Evolutionary conservation across 2,329 filamentous ascomycete species (phyloP), one percentile per base, ranked within the genome.

Genomic region (Cladosporium sp.): DNA sequence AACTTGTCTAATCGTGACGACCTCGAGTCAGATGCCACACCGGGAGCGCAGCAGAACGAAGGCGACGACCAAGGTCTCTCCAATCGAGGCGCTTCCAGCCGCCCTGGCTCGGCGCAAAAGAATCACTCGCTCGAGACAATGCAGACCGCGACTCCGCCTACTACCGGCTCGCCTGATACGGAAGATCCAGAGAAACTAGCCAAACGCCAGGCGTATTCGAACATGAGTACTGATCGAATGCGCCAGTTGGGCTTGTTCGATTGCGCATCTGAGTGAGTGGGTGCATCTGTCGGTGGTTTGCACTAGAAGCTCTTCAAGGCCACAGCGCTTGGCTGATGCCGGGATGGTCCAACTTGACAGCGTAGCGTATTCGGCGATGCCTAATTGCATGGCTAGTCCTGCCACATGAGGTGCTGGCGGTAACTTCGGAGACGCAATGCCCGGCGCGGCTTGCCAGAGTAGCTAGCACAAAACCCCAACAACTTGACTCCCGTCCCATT

Each of bases 111-210:
- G 37, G 51, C 53, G 18, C 55, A 50, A 15, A 53, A 52, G 15
- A 53, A 56, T 20, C 50, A 56, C 47, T 55, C 56, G 17, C 54
- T 54, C 18, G 70, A 68, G 48, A 69, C 70, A 7, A 65, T 66
- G 57, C 73, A 76, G 54, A 68, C 73, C 18, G 73, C 73, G 3
- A 77, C 73, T 8, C 74, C 68, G 24, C 67, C 67, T 2, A 68
- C 66, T 1, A 68, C 65, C 3, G 64, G 63, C 48, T 66, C 64
- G n/a, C 65, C 65, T 7, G 61, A 69, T 19, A 57, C 58, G 22
- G 64, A 64, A 36, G 61, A 63, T 29, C 57, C 61, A 15, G 56
- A 63, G 54, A 62, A 62, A 51, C 47, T 53, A 4, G 52, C 53
- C 29, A 52, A 56, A 51, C 50, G 54, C 6, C 56, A 59, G 17